A percentile compares a stretch with the other conserved stretches of the same genome.
Evolutionary conservation across 2,329 filamentous ascomycete genomes (phyloP).

Genomic region (Metarhizium guizhouense): DNA sequence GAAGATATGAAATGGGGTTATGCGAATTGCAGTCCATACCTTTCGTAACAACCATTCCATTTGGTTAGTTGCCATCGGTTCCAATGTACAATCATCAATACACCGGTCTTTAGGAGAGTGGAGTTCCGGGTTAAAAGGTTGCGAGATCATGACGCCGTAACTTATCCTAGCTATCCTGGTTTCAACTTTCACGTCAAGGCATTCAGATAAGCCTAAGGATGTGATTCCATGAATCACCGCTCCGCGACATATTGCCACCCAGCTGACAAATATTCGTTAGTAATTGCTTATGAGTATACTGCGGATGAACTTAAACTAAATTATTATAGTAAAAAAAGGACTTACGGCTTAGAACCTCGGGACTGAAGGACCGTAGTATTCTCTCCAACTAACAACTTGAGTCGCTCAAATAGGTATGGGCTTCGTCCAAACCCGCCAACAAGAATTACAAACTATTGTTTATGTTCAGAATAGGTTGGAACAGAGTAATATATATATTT

Average conservation of each 20-base stretch:
- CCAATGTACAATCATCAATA: background rate
- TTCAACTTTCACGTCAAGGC: conserved; percentile 10
- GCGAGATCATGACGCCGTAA: conserved; percentile 10
- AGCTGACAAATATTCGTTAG: conserved; percentile 12
- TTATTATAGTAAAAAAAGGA: background rate
- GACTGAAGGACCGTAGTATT: conserved; percentile 20
- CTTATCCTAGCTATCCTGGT: conserved; percentile 18
- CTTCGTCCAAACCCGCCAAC: conserved; percentile 30
- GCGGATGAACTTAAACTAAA: no score
- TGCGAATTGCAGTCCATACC: background rate
- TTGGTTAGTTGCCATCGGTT: conserved; percentile 10
- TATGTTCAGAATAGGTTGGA: background rate
- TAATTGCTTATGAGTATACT: no score
- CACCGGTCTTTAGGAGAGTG: conserved; percentile 8
- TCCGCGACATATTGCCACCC: conserved; percentile 26
- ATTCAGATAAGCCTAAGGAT: background rate
- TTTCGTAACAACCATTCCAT: conserved; percentile 19
- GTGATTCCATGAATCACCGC: conserved; percentile 19
- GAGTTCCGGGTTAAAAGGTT: background rate
- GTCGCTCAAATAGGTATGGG: conserved; percentile 15
- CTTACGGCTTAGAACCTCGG: conserved; percentile 23
- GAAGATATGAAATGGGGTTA: background rate
- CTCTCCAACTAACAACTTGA: conserved; percentile 4
- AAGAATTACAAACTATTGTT: conserved; percentile 25
- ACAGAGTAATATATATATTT: background rate